These are phyloP conservation scores for Talaromyces liani DNA, from an alignment of 495 filamentous ascomycete genomes.

Conservation along the genomic window DNA sequence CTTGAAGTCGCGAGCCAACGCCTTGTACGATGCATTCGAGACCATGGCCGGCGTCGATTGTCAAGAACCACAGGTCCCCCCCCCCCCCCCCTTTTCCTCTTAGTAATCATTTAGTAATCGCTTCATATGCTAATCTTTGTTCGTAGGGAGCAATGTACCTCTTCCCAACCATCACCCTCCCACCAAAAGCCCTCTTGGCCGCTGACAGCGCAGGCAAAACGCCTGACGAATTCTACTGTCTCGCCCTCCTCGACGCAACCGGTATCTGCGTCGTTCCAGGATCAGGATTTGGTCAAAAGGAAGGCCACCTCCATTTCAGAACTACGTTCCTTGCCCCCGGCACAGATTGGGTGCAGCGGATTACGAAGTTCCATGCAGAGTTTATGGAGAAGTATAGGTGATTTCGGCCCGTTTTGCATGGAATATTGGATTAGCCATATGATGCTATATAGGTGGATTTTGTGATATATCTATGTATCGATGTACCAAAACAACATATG, in stretches of 20 bases:
- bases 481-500: background rate
- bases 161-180: slow-evolving; percentile 84
- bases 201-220: slow-evolving; percentile 65
- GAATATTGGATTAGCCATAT: background rate
- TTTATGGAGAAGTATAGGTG: slow-evolving; percentile 79
- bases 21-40: slow-evolving; percentile 82
- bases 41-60: slow-evolving; percentile 94
- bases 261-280: slow-evolving; percentile 95
- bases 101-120: background rate
- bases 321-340: slow-evolving; percentile 96
- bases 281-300: slow-evolving; percentile 87
- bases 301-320: slow-evolving; percentile 85
- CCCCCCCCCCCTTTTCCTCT: background rate
- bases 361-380: slow-evolving; percentile 81
- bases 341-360: slow-evolving; percentile 85
- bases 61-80: slow-evolving; percentile 54
- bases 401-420: slow-evolving; percentile 4
- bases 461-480: background rate
- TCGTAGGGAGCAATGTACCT: slow-evolving; percentile 90
- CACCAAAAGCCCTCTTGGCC: slow-evolving; percentile 63
- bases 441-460: background rate
- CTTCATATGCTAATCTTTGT: background rate
- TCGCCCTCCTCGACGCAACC: slow-evolving; percentile 82
- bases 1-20: slow-evolving; percentile 68
- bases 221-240: slow-evolving; percentile 90